phyloP scores from a whole-genome alignment of 352 stramenopile species.

The Phytophthora lateralis region DNA sequence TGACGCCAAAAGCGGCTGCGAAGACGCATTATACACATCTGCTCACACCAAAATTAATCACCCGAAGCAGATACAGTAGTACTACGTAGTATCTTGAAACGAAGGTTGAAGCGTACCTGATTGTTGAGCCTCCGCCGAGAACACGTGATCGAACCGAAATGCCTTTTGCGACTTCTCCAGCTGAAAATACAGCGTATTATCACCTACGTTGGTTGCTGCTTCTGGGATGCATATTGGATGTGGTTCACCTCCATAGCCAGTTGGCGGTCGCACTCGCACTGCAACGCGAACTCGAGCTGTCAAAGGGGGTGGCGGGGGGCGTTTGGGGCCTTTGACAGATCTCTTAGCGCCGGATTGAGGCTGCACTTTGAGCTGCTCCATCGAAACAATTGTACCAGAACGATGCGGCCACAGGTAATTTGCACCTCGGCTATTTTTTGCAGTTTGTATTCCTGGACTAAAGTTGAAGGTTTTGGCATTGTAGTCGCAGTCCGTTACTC shows the following conservation, averaged over 20 bases:
- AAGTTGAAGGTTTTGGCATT: constrained; percentile 1
- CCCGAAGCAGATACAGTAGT: background rate
- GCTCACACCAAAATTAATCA: background rate
- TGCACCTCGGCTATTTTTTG: constrained; percentile 35
- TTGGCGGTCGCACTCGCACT: constrained; percentile 59
- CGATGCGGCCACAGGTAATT: too few relatives aligned
- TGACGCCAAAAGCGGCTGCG: constrained; percentile 75
- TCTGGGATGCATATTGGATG: constrained; percentile 21
- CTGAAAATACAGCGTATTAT: constrained; percentile 39
- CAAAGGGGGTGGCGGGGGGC: constrained; percentile 18
- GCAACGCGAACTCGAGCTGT: constrained; percentile 60
- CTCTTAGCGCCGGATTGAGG: constrained; percentile 13
- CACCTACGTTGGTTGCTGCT: background rate
- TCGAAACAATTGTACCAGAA: constrained; percentile 22
- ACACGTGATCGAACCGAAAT: constrained; percentile 77
- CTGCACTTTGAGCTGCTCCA: constrained; percentile 17
- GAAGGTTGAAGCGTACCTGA: constrained; percentile 28
- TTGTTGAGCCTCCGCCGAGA: constrained; percentile 42
- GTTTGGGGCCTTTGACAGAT: constrained; percentile 21
- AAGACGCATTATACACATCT: constrained; percentile 71
- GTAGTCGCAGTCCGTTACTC: background rate
- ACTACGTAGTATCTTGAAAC: too few relatives aligned
- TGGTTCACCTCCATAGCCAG: constrained; percentile 1
- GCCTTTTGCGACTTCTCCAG: constrained; percentile 48
- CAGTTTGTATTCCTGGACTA: constrained; percentile 15